These are phyloP conservation scores for Clavispora santaluciae DNA, from an alignment of 805 yeast species.

Conservation along the genomic window DNA sequence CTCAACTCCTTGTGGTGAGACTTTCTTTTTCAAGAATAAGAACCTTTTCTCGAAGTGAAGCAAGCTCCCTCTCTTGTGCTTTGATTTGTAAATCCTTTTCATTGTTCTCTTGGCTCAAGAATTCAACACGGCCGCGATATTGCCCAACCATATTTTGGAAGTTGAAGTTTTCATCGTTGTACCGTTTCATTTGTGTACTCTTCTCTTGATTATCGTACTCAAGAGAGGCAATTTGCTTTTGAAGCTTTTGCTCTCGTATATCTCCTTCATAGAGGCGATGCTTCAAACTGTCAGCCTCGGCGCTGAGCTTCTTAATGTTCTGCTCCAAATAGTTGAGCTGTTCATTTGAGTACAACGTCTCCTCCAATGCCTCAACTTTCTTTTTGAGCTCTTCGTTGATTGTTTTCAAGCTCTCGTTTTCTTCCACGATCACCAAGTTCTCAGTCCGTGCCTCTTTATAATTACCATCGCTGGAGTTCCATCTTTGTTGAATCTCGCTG, in stretches of 20 bases:
- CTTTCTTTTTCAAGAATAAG: slow-evolving; percentile 5
- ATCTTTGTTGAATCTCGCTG: slow-evolving; percentile 18
- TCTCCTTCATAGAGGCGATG: slow-evolving; percentile 47
- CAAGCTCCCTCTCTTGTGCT: slow-evolving; percentile 52
- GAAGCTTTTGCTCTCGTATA: slow-evolving; percentile 45
- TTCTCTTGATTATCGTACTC: slow-evolving; percentile 50
- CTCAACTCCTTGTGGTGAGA: too few species aligned
- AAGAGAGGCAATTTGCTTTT: slow-evolving; percentile 51
- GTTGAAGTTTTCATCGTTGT: slow-evolving; percentile 55
- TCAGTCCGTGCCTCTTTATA: slow-evolving; percentile 42
- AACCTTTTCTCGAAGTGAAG: slow-evolving; percentile 50
- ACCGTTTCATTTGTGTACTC: slow-evolving; percentile 43
- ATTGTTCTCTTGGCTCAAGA: slow-evolving; percentile 32
- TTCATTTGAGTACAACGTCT: slow-evolving; percentile 43
- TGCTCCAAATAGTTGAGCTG: slow-evolving; percentile 60
- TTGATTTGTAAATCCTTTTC: slow-evolving; percentile 42
- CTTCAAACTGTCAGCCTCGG: slow-evolving; percentile 43
- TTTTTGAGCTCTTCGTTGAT: slow-evolving; percentile 46
- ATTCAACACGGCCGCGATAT: slow-evolving; percentile 35
- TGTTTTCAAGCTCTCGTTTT: slow-evolving; percentile 58
- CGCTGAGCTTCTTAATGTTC: slow-evolving; percentile 51
- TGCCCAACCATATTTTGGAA: slow-evolving; percentile 48
- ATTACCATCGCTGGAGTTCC: slow-evolving; percentile 25
- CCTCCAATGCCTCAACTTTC: slow-evolving; percentile 44
- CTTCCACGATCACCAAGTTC: slow-evolving; percentile 56